Evolutionary conservation across 768 basidiomycete species (phyloP), one percentile per base, ranked within the genome.

Genomic region (Lepiota venenata): DNA sequence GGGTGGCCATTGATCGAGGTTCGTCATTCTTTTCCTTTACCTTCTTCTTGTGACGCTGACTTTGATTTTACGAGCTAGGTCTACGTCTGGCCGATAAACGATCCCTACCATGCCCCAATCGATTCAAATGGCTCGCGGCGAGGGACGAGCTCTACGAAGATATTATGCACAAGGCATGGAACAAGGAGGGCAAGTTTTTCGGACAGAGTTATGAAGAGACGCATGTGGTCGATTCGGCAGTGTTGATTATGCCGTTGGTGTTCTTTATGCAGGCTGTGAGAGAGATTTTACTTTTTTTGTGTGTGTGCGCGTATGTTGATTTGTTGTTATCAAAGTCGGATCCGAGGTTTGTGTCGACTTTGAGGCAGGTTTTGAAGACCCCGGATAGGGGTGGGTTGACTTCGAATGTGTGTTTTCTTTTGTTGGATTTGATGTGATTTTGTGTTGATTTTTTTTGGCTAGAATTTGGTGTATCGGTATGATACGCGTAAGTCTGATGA

Each of bases 1-100:
- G 93, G 95, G 95, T 98, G 44, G 95, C 95, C 0, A 83, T 98
- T 52, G 95, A 98, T 62, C 78, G 96, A 75, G 95, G 94, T 75
- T 59, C 21, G 63, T 50, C 7, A 9, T 18, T 46, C 2, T 15
- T 49, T 12, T 16, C n/a, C 16, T 18, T 49, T 22, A 6, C 2
- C 20, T 40, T 11, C 18, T 10, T 40, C 40, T 44, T 46, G 36
- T 14, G 14, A 27, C 16, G 39, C 18, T n/a, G 3, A 27, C 12
- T 51, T 85, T 85, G 32, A 11, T 25, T n/a, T 3, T 47, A 6
- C 14, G 25, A 7, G 11, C 32, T 15, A 55, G 53, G 88, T 4
- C 76, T 98, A 4, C 89, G 96, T 9, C 79, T 99, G 20, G 92
- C 94, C 2, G 95, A 98, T 35, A 99, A 99, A 70, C 84, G 96